Evolutionary conservation across 257 asterid genomes (phyloP).

Genomic region (Przewalskia tangutica): DNA sequence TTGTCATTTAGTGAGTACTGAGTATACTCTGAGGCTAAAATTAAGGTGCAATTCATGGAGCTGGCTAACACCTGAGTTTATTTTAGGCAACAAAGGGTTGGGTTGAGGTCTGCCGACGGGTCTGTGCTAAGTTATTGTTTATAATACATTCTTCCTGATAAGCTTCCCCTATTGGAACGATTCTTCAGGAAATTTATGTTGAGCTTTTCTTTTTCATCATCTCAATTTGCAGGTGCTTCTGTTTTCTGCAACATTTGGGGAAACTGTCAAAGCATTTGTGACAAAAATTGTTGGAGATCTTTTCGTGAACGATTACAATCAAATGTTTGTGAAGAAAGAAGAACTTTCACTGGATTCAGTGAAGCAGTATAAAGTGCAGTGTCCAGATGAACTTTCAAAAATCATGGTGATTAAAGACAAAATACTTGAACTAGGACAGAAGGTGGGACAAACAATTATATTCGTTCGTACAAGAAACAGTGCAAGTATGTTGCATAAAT

Average conservation of each 20-base stretch:
- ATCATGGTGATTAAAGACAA: constrained; percentile 62
- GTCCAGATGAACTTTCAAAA: constrained; percentile 87
- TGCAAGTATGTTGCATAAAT: constrained; percentile 44
- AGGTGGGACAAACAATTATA: constrained; percentile 84
- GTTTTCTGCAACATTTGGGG: constrained; percentile 65
- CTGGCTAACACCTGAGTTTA: background rate
- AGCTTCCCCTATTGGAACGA: background rate
- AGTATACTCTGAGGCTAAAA: background rate
- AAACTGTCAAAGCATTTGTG: constrained; percentile 59
- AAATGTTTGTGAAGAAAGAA: constrained; percentile 58
- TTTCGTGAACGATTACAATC: constrained; percentile 55
- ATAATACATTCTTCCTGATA: background rate
- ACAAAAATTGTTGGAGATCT: constrained; percentile 29
- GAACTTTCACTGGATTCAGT: constrained; percentile 38
- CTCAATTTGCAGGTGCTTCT: constrained; percentile 31
- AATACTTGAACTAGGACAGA: constrained; percentile 82
- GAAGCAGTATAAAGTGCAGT: constrained; percentile 62
- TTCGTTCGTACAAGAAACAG: constrained; percentile 51
- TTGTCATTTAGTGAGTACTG: background rate
- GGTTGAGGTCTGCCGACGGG: background rate
- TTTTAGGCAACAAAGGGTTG: background rate
- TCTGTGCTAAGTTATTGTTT: background rate
- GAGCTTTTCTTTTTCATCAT: background rate
- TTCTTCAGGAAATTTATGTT: background rate
- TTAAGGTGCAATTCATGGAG: background rate